Base-by-base conservation (phyloP, 306 rosid species). In the Citrullus mucosospermus region DNA sequence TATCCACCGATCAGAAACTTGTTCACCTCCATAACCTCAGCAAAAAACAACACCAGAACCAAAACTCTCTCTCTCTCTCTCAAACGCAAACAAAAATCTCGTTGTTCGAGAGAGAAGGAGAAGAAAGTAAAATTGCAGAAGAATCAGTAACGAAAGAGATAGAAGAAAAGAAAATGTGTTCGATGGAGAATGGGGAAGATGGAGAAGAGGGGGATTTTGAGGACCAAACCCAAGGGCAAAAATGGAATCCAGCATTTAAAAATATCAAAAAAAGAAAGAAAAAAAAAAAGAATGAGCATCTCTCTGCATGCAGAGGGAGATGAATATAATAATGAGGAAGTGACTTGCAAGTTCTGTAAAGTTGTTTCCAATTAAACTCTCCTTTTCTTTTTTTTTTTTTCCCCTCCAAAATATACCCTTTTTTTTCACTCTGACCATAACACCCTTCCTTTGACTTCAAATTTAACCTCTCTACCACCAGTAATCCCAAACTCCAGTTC, bases 311-410 rank as follows among this genome's bases (percentile, higher is more conserved):
- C 84, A 84, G 85, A 83, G 84, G 78, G 59, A 80, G 85, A 79
- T 61, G 79, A 63, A 81, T 87, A 74, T 76, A 85, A 86, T 88
- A 81, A 83, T 83, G 75, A 87, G 91, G 79, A 85, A 87, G 93
- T 88, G 96, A 90, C 93, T 90, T 90, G 90, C 89, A 90, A 86
- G 85, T 85, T 84, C 93, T 90, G 91, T 92, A 88, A 92, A 90
- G 90, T 83, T 82, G 76, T 48, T 59, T 36, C 60, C 22, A 38
- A 69, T 85, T 67, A 75, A 82, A 83, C 82, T 80, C 75, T 66
- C 63, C 80, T 66, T 25, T 25, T 43, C 77, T 57, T 74, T 7
- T 53, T 7, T 9, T 36, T 20, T n/a, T 1, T 25, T 25, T 25
- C 34, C 25, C 41, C n/a, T 84, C 79, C 79, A 20, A 69, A 18